Base-by-base conservation (phyloP, 108 stramenopile species). In the Schizochytrium sp. region DNA sequence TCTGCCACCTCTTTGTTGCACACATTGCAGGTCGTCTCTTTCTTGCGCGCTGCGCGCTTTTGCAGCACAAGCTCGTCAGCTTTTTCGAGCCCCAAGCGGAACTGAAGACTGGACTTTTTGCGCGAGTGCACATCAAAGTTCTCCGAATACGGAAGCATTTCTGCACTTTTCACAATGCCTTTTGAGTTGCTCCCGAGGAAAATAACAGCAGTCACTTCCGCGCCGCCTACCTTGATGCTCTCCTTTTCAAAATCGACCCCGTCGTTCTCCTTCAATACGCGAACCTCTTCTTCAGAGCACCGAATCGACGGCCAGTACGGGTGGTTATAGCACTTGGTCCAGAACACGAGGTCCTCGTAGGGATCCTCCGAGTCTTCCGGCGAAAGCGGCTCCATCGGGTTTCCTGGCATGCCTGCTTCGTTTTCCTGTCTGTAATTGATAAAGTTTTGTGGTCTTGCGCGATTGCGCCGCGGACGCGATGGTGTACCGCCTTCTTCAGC, bases 321-420 rank as follows among this genome's bases (percentile, higher is more conserved):
- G n/a, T 83, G 76, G 23, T 83, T 83, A 12, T 53, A 28, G 76
- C 45, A 83, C 48, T 83, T 83, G 76, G 76, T 53, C 76, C 76
- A 83, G 28, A 83, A 83, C 25, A 83, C 28, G 4, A 83, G 76
- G 45, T 53, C 76, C 51, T 83, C 51, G 76, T 83, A 83, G 8
- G 76, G 76, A 45, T 83, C 23, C 16, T 8, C 16, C 55, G 55
- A 16, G 14, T 57, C 55, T 16, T 57, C 55, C 14, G 55, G 55
- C 16, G 16, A 16, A 8, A 57, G 55, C 55, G 8, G 8, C 55
- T 57, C 55, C 14, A 57, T 16, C 0, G 55, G 55, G 55, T 57
- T 16, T 57, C 63, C 63, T 6, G 63, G 63, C 8, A 41, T 18
- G 8, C 63, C 63, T 8, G 25, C 63, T 18, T 69, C 63, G 41